Percentiles rank a stretch among this genome's conserved stretches.
Conservation (phyloP, 192 early-diverging fungal species). For the Rhizoclosmatium sp. region DNA sequence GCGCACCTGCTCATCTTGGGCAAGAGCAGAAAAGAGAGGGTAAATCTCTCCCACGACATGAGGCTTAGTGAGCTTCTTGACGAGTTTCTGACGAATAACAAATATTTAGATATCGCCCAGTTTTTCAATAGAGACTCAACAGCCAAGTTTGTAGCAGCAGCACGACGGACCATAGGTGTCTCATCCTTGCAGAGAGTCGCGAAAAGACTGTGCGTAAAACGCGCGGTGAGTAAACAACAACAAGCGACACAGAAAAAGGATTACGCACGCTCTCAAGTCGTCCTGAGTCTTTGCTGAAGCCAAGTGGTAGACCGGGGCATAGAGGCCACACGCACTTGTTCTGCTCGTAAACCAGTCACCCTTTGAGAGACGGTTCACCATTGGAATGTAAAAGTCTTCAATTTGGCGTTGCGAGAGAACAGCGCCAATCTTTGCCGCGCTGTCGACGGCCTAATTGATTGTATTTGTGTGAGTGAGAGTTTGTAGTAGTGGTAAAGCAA, state of each 20-base stretch:
- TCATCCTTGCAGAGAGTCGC: constrained; percentile 88
- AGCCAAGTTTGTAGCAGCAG: constrained; percentile 81
- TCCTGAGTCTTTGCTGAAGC: constrained; percentile 77
- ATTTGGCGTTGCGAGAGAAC: constrained; percentile 80
- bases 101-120: neutral
- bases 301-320: constrained; percentile 81
- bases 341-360: constrained; percentile 99
- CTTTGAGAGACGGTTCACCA: constrained; percentile 86
- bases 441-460: constrained; percentile 88
- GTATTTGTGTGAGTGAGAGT: neutral
- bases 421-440: constrained; percentile 83
- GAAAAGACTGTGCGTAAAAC: constrained; percentile 62
- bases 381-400: constrained; percentile 89
- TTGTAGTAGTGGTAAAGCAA: constrained; percentile 3
- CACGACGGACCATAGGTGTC: constrained; percentile 98
- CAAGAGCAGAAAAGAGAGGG: constrained; percentile 85
- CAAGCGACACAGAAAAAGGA: neutral
- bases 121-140: no score
- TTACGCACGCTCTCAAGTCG: constrained; percentile 80
- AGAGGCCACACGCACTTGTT: constrained; percentile 92
- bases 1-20: constrained; percentile 69
- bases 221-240: neutral
- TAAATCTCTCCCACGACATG: constrained; percentile 86
- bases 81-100: constrained; percentile 62
- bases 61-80: constrained; percentile 74